phyloP scores from a whole-genome alignment of 208 protist species.

The Trypanosoma brucei region DNA sequence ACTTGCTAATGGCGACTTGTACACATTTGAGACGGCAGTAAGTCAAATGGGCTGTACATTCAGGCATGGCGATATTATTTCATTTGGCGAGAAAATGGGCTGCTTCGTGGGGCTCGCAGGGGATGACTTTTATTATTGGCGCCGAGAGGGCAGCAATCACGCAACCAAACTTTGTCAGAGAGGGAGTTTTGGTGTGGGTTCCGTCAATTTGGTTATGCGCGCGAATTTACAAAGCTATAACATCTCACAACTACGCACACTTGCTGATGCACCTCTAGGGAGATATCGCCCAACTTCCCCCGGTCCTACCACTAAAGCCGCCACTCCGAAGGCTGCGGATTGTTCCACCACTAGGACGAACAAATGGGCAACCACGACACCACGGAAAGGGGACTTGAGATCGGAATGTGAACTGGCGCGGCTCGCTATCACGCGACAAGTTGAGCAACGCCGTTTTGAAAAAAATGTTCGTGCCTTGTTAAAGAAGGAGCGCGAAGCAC shows the following conservation, averaged over 20 bases:
- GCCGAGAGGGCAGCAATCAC: slow-evolving; percentile 39
- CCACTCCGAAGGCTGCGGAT: too few species aligned
- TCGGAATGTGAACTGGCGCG: not conserved
- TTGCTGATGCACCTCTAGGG: not conserved
- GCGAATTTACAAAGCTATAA: slow-evolving; percentile 38
- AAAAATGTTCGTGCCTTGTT: not conserved
- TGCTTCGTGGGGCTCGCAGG: slow-evolving; percentile 76
- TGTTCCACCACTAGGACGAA: too few species aligned
- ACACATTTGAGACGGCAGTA: slow-evolving; percentile 75
- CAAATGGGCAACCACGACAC: too few species aligned
- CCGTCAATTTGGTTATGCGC: slow-evolving; percentile 42
- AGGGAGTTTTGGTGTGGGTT: slow-evolving; percentile 60
- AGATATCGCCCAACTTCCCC: not conserved
- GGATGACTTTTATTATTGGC: slow-evolving; percentile 77
- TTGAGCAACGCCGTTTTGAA: not conserved
- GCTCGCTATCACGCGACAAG: not conserved
- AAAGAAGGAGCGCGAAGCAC: not conserved
- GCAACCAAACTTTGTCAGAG: slow-evolving; percentile 58
- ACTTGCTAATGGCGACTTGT: slow-evolving; percentile 62
- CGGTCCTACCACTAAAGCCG: not conserved
- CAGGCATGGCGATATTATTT: slow-evolving; percentile 74
- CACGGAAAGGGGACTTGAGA: not conserved
- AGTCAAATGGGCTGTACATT: slow-evolving; percentile 56
- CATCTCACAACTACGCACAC: not conserved
- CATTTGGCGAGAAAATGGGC: slow-evolving; percentile 40